These are phyloP conservation scores for Phycomyces blakesleeanus DNA, from an alignment of 192 early-diverging fungal species.

Conservation along the genomic window DNA sequence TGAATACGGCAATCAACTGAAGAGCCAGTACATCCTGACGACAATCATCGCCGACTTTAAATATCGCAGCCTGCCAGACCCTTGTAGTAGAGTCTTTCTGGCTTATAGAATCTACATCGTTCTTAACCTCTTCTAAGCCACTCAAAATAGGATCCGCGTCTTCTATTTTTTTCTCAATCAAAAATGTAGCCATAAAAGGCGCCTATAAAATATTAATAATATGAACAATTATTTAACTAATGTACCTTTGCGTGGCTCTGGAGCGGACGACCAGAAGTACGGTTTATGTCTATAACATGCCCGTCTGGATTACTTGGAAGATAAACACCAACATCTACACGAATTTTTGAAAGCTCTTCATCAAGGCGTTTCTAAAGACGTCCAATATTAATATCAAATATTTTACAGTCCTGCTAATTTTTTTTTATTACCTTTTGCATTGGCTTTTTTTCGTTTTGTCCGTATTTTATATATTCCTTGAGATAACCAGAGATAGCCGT, in stretches of 20 bases:
- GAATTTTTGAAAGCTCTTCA: constrained; percentile 92
- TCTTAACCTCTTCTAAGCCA: background rate
- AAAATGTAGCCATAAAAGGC: constrained; percentile 98
- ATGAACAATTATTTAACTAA: background rate
- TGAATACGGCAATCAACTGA: constrained; percentile 96
- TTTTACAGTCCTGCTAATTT: background rate
- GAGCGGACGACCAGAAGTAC: constrained; percentile 86
- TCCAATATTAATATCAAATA: too few relatives aligned
- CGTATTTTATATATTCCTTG: constrained; percentile 90
- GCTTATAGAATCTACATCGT: background rate
- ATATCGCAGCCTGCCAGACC: constrained; percentile 86
- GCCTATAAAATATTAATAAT: constrained; percentile 42
- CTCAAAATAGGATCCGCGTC: constrained; percentile 46
- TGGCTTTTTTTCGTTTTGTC: constrained; percentile 81
- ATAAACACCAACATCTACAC: constrained; percentile 96
- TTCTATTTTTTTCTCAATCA: constrained; percentile 61
- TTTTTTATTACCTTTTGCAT: constrained; percentile 53
- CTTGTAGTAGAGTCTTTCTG: constrained; percentile 31
- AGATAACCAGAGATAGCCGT: constrained; percentile 97
- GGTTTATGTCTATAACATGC: constrained; percentile 89
- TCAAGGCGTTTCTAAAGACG: constrained; percentile 83
- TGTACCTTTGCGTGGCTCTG: constrained; percentile 89
- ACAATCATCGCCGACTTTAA: constrained; percentile 99
- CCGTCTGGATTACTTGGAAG: constrained; percentile 96
- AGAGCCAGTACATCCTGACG: constrained; percentile 98